Percentiles rank a stretch among this genome's conserved stretches.
These are phyloP conservation scores for Phialophora macrospora DNA, from an alignment of 2,329 filamentous ascomycete genomes.

Conservation along the genomic window DNA sequence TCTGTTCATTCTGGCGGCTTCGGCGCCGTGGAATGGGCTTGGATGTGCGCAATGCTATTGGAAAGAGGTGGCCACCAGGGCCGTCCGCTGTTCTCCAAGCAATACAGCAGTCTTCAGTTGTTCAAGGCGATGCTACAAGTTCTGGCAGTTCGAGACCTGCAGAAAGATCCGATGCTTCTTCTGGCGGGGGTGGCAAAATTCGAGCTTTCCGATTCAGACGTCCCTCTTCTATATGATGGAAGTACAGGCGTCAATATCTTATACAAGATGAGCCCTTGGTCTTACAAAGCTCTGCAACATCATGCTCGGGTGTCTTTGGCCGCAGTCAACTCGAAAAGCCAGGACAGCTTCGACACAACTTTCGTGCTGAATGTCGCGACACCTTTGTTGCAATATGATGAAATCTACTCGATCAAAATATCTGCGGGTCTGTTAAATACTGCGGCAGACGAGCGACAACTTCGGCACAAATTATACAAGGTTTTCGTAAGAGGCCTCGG, in stretches of 20 bases:
- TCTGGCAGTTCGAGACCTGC: constrained; percentile 74
- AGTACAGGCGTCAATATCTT: constrained; percentile 76
- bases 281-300: constrained; percentile 72
- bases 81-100: constrained; percentile 72
- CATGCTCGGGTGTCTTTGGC: constrained; percentile 76
- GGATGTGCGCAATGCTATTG: constrained; percentile 78
- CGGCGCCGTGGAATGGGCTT: constrained; percentile 88
- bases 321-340: constrained; percentile 72
- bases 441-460: constrained; percentile 25
- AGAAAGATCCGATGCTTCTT: constrained; percentile 63
- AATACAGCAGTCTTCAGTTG: constrained; percentile 87
- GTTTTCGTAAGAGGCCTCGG: constrained; percentile 73
- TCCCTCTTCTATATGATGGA: constrained; percentile 79
- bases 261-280: constrained; percentile 89
- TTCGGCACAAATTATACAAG: constrained; percentile 61
- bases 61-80: constrained; percentile 76
- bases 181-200: constrained; percentile 47
- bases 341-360: constrained; percentile 80
- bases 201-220: constrained; percentile 48
- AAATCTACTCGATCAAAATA: constrained; percentile 49
- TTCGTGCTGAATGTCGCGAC: constrained; percentile 71
- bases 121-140: constrained; percentile 96
- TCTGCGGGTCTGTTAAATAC: constrained; percentile 18
- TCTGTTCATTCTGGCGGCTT: constrained; percentile 78
- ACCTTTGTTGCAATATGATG: constrained; percentile 60